Base-by-base conservation (phyloP, 177 flowering plant genomes). In the Vitis hybrid region DNA sequence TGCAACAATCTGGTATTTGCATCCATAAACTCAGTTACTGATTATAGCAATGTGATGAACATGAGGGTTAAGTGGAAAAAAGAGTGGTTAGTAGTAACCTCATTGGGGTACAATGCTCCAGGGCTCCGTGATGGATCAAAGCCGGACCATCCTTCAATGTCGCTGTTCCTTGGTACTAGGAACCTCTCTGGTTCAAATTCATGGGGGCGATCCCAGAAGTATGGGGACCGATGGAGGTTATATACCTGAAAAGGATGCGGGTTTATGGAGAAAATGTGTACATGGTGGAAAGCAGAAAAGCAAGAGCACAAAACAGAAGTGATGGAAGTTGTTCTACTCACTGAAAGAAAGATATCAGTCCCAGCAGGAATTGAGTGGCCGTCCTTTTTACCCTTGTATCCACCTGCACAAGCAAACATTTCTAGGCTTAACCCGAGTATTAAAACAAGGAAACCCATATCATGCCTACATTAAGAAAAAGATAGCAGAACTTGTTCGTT, bases 101-200 rank as follows among this genome's bases (percentile, higher is more conserved):
- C 97, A 61, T 93, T 93, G 13, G 99, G 98, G 75, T 95, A 95
- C 70, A 95, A 69, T 27, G 97, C 94, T 68, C 99, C 99, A 54
- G 93, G 94, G 73, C 93, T 93, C 74, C 97, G 80, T 57, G 88
- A 82, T 60, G 99, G 99, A 82, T 95, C 97, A 58, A 88, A 92
- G 66, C 99, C 99, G 48, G 87, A 84, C 99, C 99, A 92, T 30
- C 94, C 97, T 72, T 91, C 90, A 52, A 91, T 81, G 13, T 84
- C 82, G 65, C 79, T 86, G 57, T 79, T 27, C 66, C 67, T 85
- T 57, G 75, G 65, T 51, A 75, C 79, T 66, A 79, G 75, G 74
- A 95, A 95, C 77, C 99, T 89, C 84, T 95, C 99, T 1, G 99
- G 98, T 75, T 88, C 88, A 81, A 95, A 93, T 55, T 93, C 93